Conservation (phyloP, 441 rosid species). For the Pelargonium australe region DNA sequence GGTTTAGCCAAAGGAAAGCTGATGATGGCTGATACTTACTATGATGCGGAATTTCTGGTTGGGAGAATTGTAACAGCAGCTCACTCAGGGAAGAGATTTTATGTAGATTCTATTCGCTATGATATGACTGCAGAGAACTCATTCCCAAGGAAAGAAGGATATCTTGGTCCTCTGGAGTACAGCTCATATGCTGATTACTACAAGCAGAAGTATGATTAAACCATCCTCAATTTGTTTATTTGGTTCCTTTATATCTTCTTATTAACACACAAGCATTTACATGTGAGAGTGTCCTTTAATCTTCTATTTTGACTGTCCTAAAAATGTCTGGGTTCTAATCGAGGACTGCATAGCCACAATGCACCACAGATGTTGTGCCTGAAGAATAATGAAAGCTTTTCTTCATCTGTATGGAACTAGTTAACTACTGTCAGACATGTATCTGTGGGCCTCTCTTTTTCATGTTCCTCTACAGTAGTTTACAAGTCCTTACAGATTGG, state of each 20-base stretch:
- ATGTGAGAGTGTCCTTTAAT: background rate
- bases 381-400: constrained; percentile 41
- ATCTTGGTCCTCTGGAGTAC: constrained; percentile 97
- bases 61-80: constrained; percentile 97
- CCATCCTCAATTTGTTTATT: constrained; percentile 1
- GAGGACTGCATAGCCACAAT: constrained; percentile 38
- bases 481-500: constrained; percentile 32
- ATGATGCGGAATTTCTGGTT: constrained; percentile 48
- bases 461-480: constrained; percentile 23
- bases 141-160: constrained; percentile 98
- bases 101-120: constrained; percentile 78
- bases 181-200: constrained; percentile 94
- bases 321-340: constrained; percentile 12
- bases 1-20: constrained; percentile 51
- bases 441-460: constrained; percentile 11
- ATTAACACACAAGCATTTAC: background rate
- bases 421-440: constrained; percentile 23
- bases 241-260: background rate
- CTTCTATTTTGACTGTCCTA: background rate
- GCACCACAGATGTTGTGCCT: constrained; percentile 48
- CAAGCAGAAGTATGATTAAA: constrained; percentile 73
- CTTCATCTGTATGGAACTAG: constrained; percentile 26
- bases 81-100: constrained; percentile 98
- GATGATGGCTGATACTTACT: constrained; percentile 78
- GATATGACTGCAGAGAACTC: constrained; percentile 95